Base-by-base conservation (phyloP, 192 early-diverging fungal genomes). In the Podila minutissima region DNA sequence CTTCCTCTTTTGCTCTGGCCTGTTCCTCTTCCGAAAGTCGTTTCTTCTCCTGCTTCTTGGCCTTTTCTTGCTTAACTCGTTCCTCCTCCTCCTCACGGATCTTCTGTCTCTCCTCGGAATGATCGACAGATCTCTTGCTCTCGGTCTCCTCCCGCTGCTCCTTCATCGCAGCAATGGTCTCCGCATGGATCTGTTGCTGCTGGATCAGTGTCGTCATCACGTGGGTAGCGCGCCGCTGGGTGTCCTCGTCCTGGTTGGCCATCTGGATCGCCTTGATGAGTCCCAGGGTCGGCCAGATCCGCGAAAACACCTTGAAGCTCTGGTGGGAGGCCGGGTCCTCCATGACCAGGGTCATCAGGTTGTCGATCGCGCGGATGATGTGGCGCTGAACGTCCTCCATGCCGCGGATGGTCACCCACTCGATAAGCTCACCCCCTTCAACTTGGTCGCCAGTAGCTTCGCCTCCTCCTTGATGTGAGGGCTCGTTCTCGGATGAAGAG, bases 301-400 rank as follows among this genome's bases (percentile, higher is more conserved):
- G 62, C 9, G 69, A 74, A 57, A 83, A 70, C n/a, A 76, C 74
- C 53, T 78, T 67, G 61, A 74, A 78, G 49, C 67, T 78, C 38
- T 74, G 67, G 26, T 59, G 53, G 2, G 69, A 82, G 5, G 50
- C 6, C 0, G 64, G 59, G 57, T 82, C 83, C 35, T 84, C 74
- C 57, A 59, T 62, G 11, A 81, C 77, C 15, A 62, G 63, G 0
- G 77, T 84, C 48, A 81, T 75, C 37, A 90, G 72, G 55, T 90
- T 90, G 72, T 90, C 89, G 17, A 90, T 75, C 1, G 89, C 89
- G 4, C 89, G 82, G 64, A 88, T 74, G 35, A 88, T 82, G 59
- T 90, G 89, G 24, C 86, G 74, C 53, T 84, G 86, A n/a, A 88
- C 82, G 57, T 88, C 89, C n/a, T 74, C 72, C 71, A 69, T 78